Conservation (phyloP, 2,329 filamentous ascomycete genomes). For the Neonectria hederae region DNA sequence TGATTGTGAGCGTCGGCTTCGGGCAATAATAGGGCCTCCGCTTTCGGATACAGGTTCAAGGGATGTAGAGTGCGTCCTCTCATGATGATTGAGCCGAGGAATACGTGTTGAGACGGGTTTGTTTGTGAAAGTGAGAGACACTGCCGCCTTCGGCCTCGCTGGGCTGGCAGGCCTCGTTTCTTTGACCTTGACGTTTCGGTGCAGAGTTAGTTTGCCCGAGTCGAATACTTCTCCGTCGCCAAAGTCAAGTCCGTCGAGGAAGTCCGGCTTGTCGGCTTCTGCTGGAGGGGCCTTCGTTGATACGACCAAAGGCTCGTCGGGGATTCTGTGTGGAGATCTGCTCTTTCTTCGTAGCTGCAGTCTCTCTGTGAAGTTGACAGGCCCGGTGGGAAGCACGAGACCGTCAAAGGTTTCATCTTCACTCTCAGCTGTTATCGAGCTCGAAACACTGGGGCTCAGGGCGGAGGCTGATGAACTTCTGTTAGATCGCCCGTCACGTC, state of each 20-base stretch:
- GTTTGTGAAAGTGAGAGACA: constrained; percentile 91
- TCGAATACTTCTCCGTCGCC: constrained; percentile 85
- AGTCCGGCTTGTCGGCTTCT: constrained; percentile 73
- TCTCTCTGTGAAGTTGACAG: constrained; percentile 82
- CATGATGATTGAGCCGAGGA: constrained; percentile 78
- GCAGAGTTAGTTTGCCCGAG: constrained; percentile 81
- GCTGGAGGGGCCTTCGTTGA: constrained; percentile 46
- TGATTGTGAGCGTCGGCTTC: constrained; percentile 69
- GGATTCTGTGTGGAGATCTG: constrained; percentile 62
- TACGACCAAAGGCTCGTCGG: constrained; percentile 49
- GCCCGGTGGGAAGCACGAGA: constrained; percentile 84
- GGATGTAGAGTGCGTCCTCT: constrained; percentile 73
- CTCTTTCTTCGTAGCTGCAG: constrained; percentile 76
- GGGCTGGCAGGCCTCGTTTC: constrained; percentile 74
- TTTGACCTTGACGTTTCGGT: constrained; percentile 92
- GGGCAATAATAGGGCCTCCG: constrained; percentile 75
- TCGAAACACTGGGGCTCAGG: constrained; percentile 91
- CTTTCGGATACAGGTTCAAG: constrained; percentile 95
- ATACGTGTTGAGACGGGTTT: constrained; percentile 78
- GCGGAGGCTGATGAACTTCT: constrained; percentile 89
- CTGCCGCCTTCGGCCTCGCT: constrained; percentile 75
- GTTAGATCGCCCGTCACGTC: constrained; percentile 79
- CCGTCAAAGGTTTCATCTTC: constrained; percentile 93
- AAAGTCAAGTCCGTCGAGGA: constrained; percentile 86
- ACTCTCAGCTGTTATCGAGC: constrained; percentile 89